phyloP scores from a whole-genome alignment of 768 basidiomycete genomes.

The Hysterangium stoloniferum region DNA sequence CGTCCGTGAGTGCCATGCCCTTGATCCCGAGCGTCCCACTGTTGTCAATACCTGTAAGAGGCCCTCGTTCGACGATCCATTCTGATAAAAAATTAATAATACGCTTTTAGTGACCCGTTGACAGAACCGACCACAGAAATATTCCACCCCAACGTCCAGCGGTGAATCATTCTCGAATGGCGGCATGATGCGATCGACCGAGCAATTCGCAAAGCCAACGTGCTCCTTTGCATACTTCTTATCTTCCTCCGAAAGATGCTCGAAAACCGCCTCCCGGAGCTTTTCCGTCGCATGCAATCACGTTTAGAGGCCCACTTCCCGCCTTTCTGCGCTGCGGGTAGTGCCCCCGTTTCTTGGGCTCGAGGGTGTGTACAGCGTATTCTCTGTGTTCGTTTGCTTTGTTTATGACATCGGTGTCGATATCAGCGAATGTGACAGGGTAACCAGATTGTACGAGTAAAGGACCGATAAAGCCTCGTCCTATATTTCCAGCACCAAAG shows the following conservation, averaged over 20 bases:
- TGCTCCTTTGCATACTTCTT: slow-evolving; percentile 21
- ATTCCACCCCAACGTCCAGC: slow-evolving; percentile 34
- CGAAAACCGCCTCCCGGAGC: slow-evolving; percentile 24
- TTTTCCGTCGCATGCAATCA: slow-evolving; percentile 32
- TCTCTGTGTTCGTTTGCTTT: slow-evolving; percentile 23
- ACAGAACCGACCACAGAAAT: slow-evolving; percentile 27
- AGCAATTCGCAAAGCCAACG: slow-evolving; percentile 35
- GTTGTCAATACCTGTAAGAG: slow-evolving; percentile 20
- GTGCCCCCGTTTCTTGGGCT: slow-evolving; percentile 20
- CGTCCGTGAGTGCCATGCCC: slow-evolving; percentile 26
- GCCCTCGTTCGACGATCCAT: slow-evolving; percentile 29
- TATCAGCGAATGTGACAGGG: slow-evolving; percentile 31
- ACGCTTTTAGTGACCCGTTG: background rate
- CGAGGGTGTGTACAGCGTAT: slow-evolving; percentile 29
- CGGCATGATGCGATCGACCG: slow-evolving; percentile 34
- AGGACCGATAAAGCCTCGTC: slow-evolving; percentile 33
- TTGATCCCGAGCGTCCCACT: slow-evolving; percentile 18
- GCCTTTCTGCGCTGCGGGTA: slow-evolving; percentile 20
- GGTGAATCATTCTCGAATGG: slow-evolving; percentile 16
- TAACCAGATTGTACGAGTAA: slow-evolving; percentile 30
- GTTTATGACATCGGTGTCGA: slow-evolving; percentile 26
- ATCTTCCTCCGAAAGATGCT: slow-evolving; percentile 25
- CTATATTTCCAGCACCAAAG: slow-evolving; percentile 34
- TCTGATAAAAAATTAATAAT: slow-evolving; percentile 14
- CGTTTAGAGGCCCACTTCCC: slow-evolving; percentile 21